phyloP scores from a whole-genome alignment of 352 stramenopile genomes.

The Globisporangium apiculatum region DNA sequence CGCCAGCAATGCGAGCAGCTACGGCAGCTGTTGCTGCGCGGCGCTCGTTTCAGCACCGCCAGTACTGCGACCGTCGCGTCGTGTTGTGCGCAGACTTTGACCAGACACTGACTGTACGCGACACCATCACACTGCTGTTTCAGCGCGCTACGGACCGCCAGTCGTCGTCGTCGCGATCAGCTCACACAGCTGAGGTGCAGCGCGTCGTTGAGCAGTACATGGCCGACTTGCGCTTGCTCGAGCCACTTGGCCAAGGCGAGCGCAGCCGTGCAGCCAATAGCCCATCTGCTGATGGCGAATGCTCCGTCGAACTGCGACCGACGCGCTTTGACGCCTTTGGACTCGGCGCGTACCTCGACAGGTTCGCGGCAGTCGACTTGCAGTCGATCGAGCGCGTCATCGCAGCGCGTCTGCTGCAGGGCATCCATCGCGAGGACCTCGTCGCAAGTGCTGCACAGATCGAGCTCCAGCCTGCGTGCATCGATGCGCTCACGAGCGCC shows the following conservation, averaged over 20 bases:
- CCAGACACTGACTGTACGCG: conserved; percentile 49
- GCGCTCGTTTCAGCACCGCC: too few relatives aligned
- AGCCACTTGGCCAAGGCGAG: too few relatives aligned
- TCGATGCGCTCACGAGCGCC: conserved; percentile 20
- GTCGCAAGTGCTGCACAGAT: conserved; percentile 6
- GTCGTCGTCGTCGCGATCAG: neutral
- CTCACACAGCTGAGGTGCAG: conserved; percentile 18
- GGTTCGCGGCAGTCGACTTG: conserved; percentile 36
- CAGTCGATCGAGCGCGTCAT: conserved; percentile 44
- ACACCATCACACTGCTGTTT: conserved; percentile 60
- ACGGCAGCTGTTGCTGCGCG: too few relatives aligned
- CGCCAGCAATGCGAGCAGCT: neutral
- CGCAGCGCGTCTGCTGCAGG: conserved; percentile 18
- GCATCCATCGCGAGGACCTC: conserved; percentile 21
- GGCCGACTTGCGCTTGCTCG: conserved; percentile 10
- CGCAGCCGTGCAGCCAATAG: too few relatives aligned
- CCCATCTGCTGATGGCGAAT: neutral
- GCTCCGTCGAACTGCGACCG: too few relatives aligned
- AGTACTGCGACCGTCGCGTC: conserved; percentile 5
- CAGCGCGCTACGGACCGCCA: conserved; percentile 14
- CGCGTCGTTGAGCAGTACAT: conserved; percentile 30
- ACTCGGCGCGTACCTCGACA: conserved; percentile 33
- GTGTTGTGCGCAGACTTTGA: conserved; percentile 71
- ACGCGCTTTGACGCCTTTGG: conserved; percentile 25
- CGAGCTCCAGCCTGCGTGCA: conserved; percentile 22